Base-by-base conservation (phyloP, 345 rosid genomes). In the Murraya paniculata region DNA sequence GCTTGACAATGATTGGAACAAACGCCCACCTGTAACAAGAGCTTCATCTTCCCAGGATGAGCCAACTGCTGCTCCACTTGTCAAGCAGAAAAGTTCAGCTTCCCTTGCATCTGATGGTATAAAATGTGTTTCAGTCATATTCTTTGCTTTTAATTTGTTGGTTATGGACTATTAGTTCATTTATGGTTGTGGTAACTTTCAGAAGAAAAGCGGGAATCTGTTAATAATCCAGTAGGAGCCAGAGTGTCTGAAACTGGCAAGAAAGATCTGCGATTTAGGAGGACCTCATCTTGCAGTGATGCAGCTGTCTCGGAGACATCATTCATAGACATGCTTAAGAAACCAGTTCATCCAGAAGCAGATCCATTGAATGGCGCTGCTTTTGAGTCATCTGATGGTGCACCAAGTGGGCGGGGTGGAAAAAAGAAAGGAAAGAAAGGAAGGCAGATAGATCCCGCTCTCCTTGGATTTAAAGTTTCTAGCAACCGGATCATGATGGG, bases 251-350 rank as follows among this genome's bases (percentile, higher is more conserved):
- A 85, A 36, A 67, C 82, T 62, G 68, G 76, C 80, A 92, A 85
- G 84, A 88, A 84, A 77, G 95, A 89, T 24, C 33, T 67, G 55
- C 79, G 81, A 25, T 91, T 85, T 67, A 80, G 85, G 35, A 80
- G 89, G 48, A 83, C 88, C 2, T 81, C 91, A 57, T 91, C 91
- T 30, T 86, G 41, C 48, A 79, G 77, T 7, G 91, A 89, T 77
- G 87, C 87, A 11, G 85, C 85, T 33, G 83, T 67, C 1, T 75
- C 95, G 7, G 95, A 91, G 79, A 79, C 97, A 33, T 93, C 97
- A 24, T 94, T 93, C 76, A 91, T 90, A 5, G 98, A 93, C 79
- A 88, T 93, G 94, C 89, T 91, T 58, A 91, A 84, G 84, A 89
- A 77, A 53, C 79, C 81, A 1, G 79, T 69, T 57, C 65, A 11